phyloP scores from a whole-genome alignment of 371 early-diverging fungal genomes.

The Choanephora cucurbitarum region DNA sequence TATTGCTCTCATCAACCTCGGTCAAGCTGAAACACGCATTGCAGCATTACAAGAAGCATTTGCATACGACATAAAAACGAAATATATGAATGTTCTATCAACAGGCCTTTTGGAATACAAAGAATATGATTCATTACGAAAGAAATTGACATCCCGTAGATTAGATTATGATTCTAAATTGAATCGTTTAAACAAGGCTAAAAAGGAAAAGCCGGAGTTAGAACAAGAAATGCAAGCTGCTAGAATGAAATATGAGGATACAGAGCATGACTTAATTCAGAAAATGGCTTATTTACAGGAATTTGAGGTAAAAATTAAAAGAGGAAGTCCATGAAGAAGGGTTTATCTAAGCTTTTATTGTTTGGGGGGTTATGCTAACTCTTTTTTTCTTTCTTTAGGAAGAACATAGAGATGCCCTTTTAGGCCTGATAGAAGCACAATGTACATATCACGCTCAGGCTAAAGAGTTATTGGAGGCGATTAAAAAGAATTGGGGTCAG shows the following conservation, averaged over 20 bases:
- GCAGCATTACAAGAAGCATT: constrained; percentile 62
- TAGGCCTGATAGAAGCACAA: constrained; percentile 59
- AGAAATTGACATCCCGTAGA: constrained; percentile 86
- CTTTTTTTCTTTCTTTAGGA: constrained; percentile 36
- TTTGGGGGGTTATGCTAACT: no score
- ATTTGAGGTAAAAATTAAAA: constrained; percentile 55
- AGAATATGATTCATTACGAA: constrained; percentile 67
- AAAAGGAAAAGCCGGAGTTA: constrained; percentile 87
- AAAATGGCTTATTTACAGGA: constrained; percentile 72
- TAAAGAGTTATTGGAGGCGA: constrained; percentile 41
- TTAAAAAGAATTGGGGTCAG: constrained; percentile 42
- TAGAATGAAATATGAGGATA: constrained; percentile 91
- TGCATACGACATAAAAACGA: constrained; percentile 41
- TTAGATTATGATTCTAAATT: constrained; percentile 92
- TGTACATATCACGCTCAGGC: constrained; percentile 50
- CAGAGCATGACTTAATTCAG: constrained; percentile 64
- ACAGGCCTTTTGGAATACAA: constrained; percentile 59
- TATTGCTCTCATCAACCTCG: constrained; percentile 54
- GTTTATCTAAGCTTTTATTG: not conserved
- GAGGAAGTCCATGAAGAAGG: not conserved
- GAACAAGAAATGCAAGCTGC: constrained; percentile 91
- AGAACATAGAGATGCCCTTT: constrained; percentile 56
- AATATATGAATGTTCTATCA: constrained; percentile 51
- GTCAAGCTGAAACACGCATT: constrained; percentile 66
- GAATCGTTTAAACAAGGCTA: constrained; percentile 80